Evolutionary conservation across 208 protist species (phyloP).

Genomic region (Zelonia costaricensis): DNA sequence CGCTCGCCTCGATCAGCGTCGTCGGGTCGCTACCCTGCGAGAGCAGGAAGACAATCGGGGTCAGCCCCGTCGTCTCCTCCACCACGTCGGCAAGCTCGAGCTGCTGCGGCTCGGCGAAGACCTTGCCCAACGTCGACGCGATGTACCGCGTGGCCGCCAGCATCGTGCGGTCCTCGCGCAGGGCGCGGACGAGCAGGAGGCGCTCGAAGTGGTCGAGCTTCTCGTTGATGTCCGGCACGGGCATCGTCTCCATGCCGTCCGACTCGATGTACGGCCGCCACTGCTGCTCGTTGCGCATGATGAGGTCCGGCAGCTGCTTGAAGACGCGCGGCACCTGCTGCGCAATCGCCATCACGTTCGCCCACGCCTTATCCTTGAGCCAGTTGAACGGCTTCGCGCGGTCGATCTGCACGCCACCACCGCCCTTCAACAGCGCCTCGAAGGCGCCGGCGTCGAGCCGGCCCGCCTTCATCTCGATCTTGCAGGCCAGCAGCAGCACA

Average conservation of each 20-base stretch:
- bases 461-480: conserved; percentile 94
- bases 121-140: conserved; percentile 85
- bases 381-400: conserved; percentile 94
- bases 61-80: conserved; percentile 86
- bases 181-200: conserved; percentile 94
- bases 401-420: conserved; percentile 92
- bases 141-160: conserved; percentile 95
- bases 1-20: conserved; percentile 92
- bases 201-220: conserved; percentile 93
- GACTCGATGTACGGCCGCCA: conserved; percentile 96
- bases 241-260: conserved; percentile 90
- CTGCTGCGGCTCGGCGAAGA: conserved; percentile 92
- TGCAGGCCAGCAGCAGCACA: conserved; percentile 96
- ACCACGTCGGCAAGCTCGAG: conserved; percentile 90
- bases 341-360: conserved; percentile 93
- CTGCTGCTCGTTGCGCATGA: conserved; percentile 90
- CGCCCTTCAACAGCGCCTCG: conserved; percentile 95
- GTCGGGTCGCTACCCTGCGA: conserved; percentile 97
- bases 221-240: conserved; percentile 93
- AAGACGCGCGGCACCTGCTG: conserved; percentile 90
- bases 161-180: conserved; percentile 96
- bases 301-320: conserved; percentile 94
- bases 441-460: conserved; percentile 84
- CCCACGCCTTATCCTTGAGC: conserved; percentile 96
- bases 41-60: conserved; percentile 97